Evolutionary conservation across 1,284 basidiomycete species (phyloP).

Genomic region (Ganoderma multipileum): DNA sequence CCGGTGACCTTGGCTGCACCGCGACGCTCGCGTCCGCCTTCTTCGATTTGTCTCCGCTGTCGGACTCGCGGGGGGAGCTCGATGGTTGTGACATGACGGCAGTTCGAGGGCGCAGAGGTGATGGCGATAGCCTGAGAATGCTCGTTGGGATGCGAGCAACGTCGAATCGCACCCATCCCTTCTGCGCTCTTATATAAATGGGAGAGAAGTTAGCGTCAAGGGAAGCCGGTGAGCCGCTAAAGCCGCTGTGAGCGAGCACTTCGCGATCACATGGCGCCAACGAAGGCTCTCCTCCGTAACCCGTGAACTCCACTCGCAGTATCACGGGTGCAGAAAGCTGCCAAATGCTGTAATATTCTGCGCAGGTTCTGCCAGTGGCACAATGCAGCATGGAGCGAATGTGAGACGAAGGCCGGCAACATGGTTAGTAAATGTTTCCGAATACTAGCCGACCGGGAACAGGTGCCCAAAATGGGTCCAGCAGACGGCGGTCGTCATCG

Average conservation of each 20-base stretch:
- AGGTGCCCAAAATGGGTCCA: not conserved
- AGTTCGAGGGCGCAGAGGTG: not conserved
- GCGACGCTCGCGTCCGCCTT: conserved; percentile 20
- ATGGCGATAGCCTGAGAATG: not conserved
- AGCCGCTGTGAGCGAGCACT: conserved; percentile 4
- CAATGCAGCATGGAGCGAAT: not conserved
- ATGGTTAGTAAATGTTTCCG: not conserved
- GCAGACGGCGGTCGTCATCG: not conserved
- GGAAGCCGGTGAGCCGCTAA: not conserved
- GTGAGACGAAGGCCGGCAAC: not conserved
- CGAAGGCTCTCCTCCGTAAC: conserved; percentile 22
- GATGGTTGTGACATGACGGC: conserved; percentile 22
- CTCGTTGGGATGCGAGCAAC: conserved; percentile 7
- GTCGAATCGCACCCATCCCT: not conserved
- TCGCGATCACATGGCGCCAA: conserved; percentile 25
- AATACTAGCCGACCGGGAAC: not conserved
- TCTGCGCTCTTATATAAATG: conserved; percentile 16
- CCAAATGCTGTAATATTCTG: not conserved
- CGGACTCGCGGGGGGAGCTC: conserved; percentile 18
- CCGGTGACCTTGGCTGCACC: conserved; percentile 15
- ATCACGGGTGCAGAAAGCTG: not conserved
- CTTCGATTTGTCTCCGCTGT: conserved; percentile 15
- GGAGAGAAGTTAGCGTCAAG: conserved; percentile 5
- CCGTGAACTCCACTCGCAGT: conserved; percentile 24
- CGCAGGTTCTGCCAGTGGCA: not conserved